phyloP scores from a whole-genome alignment of 352 stramenopile species.

The Globisporangium splendens region DNA sequence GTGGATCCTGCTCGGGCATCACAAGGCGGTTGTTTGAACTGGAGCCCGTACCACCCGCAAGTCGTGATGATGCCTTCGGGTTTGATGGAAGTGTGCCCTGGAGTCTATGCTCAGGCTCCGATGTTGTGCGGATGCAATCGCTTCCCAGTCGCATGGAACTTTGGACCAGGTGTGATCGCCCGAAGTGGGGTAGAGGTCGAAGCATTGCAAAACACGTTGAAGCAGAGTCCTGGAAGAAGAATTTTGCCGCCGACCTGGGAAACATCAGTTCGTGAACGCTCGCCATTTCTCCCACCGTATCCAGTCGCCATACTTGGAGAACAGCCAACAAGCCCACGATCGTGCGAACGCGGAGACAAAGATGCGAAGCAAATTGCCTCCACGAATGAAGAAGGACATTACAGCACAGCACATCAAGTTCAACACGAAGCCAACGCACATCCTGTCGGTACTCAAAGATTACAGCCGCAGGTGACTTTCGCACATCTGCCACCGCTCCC shows the following conservation, averaged over 20 bases:
- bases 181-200: background rate
- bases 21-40: constrained; percentile 22
- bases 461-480: background rate
- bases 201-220: constrained; percentile 4
- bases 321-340: background rate
- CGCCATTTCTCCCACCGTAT: constrained; percentile 58
- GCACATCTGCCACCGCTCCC: background rate
- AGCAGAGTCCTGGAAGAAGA: constrained; percentile 17
- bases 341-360: background rate
- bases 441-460: background rate
- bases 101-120: constrained; percentile 2
- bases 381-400: background rate
- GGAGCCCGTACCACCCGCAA: constrained; percentile 45
- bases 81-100: constrained; percentile 39
- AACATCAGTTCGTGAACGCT: constrained; percentile 22
- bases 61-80: constrained; percentile 60
- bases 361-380: background rate
- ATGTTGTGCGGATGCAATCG: constrained; percentile 40
- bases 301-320: constrained; percentile 34
- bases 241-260: constrained; percentile 69
- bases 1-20: background rate
- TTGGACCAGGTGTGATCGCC: constrained; percentile 7
- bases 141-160: constrained; percentile 25
- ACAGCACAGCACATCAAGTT: background rate
- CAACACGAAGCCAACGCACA: background rate